Conservation (phyloP, 257 asterid genomes). For the Nicotiana tomentosiformis region DNA sequence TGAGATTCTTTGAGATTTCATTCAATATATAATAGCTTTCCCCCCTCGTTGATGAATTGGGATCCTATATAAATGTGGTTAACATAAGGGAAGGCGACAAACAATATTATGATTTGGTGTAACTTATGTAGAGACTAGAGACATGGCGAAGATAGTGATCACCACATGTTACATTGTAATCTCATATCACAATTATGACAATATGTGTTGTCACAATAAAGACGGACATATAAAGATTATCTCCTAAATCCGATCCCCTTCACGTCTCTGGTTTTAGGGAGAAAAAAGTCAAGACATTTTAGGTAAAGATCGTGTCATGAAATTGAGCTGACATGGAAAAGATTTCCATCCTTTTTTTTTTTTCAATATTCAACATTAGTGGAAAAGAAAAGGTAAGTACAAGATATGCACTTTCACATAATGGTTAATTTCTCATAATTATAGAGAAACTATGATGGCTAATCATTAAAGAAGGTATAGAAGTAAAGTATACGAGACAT, state of each 20-base stretch:
- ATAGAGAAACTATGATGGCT: background rate
- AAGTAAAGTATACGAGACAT: background rate
- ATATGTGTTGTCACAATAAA: background rate
- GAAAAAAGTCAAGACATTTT: background rate
- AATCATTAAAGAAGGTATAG: background rate
- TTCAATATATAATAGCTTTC: background rate
- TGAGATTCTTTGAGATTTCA: background rate
- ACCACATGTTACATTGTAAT: background rate
- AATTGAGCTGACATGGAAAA: background rate
- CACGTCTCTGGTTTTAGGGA: background rate
- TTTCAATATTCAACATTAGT: background rate
- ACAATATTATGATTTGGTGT: background rate
- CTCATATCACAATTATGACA: background rate
- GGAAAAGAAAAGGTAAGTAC: background rate
- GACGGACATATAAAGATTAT: background rate
- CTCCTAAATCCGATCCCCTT: too few relatives aligned
- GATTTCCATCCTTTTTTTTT: background rate
- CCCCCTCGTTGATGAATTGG: background rate
- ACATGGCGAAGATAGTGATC: background rate
- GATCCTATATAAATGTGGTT: background rate
- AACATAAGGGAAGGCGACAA: background rate
- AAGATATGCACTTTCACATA: background rate
- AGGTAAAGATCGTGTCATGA: background rate
- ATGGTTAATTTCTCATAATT: background rate
- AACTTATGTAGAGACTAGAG: background rate